Conservation (phyloP, 2,329 filamentous ascomycete genomes). For the Didymella lethalis region DNA sequence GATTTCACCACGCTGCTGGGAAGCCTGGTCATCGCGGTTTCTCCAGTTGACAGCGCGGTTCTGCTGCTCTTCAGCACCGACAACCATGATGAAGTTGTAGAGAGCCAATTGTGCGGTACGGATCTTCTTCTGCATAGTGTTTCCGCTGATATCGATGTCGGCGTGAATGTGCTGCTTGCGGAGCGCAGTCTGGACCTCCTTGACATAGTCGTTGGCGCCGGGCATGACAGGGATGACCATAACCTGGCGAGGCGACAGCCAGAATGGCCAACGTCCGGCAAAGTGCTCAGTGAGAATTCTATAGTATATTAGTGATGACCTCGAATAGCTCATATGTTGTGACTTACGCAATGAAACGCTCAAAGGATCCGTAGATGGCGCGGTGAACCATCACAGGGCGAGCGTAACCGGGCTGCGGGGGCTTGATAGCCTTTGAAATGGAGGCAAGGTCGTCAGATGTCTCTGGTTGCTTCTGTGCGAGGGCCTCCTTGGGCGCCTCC, state of each 20-base stretch:
- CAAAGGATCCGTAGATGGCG: slow-evolving; percentile 77
- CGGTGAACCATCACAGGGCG: slow-evolving; percentile 88
- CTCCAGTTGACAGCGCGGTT: slow-evolving; percentile 68
- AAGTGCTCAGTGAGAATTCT: slow-evolving; percentile 82
- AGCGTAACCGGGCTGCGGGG: slow-evolving; percentile 64
- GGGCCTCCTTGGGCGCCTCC: slow-evolving; percentile 31
- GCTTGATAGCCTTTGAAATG: slow-evolving; percentile 37
- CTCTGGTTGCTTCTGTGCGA: slow-evolving; percentile 33
- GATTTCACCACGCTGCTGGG: slow-evolving; percentile 68
- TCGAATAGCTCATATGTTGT: not conserved
- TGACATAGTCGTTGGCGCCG: slow-evolving; percentile 73
- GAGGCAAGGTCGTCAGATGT: slow-evolving; percentile 24
- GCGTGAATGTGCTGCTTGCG: slow-evolving; percentile 73
- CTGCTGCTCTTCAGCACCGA: slow-evolving; percentile 69
- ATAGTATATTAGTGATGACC: not conserved
- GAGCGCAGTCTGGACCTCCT: slow-evolving; percentile 74
- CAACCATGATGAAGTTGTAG: slow-evolving; percentile 84
- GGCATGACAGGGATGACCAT: slow-evolving; percentile 80
- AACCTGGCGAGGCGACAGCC: slow-evolving; percentile 84
- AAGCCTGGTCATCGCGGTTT: slow-evolving; percentile 68
- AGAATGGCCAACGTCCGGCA: slow-evolving; percentile 88
- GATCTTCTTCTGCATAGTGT: slow-evolving; percentile 91
- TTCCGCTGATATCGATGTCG: slow-evolving; percentile 75
- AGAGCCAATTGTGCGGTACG: slow-evolving; percentile 79
- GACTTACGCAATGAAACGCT: slow-evolving; percentile 67